Evolutionary conservation across 2,329 filamentous ascomycete species (phyloP).

Genomic region (Fusarium illudens): DNA sequence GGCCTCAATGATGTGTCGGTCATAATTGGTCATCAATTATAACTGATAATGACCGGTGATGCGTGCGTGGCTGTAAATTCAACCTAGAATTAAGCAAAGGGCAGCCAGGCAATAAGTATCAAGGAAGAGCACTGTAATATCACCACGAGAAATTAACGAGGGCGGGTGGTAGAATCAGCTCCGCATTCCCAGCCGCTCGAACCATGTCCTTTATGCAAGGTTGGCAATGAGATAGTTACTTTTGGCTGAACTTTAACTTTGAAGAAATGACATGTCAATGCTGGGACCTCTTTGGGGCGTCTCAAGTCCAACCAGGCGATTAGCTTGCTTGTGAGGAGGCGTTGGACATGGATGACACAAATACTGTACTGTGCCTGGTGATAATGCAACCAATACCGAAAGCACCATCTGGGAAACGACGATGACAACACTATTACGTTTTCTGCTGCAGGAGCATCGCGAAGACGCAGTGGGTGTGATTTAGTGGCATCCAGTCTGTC

Average conservation of each 20-base stretch:
- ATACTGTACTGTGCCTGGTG: no score
- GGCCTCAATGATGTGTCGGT: background rate
- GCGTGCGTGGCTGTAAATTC: rapidly evolving
- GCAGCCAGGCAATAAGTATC: background rate
- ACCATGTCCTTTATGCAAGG: background rate
- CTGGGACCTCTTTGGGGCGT: background rate
- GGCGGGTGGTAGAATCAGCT: background rate
- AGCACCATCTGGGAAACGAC: background rate
- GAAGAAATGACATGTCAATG: background rate
- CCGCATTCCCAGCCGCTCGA: background rate
- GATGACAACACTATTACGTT: background rate
- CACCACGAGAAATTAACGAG: background rate
- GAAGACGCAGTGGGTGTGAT: no score
- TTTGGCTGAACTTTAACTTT: background rate
- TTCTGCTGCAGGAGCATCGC: background rate
- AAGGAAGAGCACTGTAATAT: background rate
- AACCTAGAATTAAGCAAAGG: background rate
- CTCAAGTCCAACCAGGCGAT: background rate
- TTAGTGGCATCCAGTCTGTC: background rate
- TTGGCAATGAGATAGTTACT: background rate
- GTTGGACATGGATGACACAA: background rate
- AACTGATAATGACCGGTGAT: background rate
- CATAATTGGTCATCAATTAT: background rate
- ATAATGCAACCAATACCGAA: background rate
- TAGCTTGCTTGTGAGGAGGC: background rate